A percentile compares a stretch with the other conserved stretches of the same genome.
Conservation (phyloP, 2,329 filamentous ascomycete genomes). For the Immersiporthe knoxdaviesiana region DNA sequence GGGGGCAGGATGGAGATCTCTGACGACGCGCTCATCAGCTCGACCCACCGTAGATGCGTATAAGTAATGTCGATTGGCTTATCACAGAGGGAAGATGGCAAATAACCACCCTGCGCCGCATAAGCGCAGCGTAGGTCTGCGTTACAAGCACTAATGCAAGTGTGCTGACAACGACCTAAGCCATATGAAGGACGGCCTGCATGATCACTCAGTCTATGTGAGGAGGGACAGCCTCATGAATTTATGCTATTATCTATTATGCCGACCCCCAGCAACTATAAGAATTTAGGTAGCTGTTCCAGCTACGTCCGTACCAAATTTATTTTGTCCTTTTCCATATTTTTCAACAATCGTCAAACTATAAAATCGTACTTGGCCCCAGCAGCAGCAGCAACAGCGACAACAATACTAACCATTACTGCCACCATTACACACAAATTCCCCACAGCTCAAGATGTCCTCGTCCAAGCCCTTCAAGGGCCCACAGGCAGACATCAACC, state of each 20-base stretch:
- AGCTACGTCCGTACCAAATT: not conserved
- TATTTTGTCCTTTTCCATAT: not conserved
- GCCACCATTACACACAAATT: no score
- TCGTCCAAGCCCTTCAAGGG: conserved; percentile 4
- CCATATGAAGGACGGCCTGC: not conserved
- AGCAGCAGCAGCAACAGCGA: no score
- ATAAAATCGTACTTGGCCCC: no score
- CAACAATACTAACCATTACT: not conserved
- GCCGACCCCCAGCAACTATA: not conserved
- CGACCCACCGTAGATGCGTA: not conserved
- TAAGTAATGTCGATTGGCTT: not conserved
- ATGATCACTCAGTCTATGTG: not conserved
- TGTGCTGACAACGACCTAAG: no score
- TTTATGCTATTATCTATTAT: not conserved
- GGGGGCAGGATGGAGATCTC: not conserved
- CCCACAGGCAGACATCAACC: conserved; percentile 46
- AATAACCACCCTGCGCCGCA: not conserved
- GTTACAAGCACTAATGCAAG: not conserved
- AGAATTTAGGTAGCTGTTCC: not conserved
- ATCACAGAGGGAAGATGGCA: not conserved
- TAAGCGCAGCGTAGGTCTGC: not conserved
- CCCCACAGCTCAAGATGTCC: not conserved
- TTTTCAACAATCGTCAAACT: no score
- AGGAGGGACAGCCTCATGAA: not conserved
- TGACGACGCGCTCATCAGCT: not conserved